Percentiles rank a stretch among this genome's conserved stretches.
phyloP scores from a whole-genome alignment of 495 filamentous ascomycete species.

The Talaromyces adpressus region DNA sequence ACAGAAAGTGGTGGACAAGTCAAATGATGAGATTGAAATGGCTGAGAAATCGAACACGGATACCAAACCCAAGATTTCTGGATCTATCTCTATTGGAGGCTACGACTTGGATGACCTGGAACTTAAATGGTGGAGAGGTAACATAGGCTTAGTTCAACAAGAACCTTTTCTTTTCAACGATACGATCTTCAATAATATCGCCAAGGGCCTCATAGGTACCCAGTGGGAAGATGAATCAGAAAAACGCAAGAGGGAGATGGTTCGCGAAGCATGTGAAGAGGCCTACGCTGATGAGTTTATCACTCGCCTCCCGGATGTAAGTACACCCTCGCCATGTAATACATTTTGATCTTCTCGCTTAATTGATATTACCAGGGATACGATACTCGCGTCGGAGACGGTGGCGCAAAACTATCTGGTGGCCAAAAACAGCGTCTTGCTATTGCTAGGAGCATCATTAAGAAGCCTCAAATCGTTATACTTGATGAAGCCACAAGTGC shows the following conservation, averaged over 20 bases:
- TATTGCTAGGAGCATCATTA: constrained; percentile 73
- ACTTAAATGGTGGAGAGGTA: constrained; percentile 71
- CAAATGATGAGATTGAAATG: not conserved
- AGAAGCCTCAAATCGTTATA: constrained; percentile 73
- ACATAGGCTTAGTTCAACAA: constrained; percentile 67
- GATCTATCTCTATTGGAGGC: constrained; percentile 66
- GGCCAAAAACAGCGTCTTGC: constrained; percentile 90
- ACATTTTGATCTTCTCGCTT: not conserved
- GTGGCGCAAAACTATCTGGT: constrained; percentile 76
- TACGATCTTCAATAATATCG: constrained; percentile 67
- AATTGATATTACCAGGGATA: constrained; percentile 36
- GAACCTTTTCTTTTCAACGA: constrained; percentile 56
- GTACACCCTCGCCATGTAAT: not conserved
- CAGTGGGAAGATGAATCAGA: constrained; percentile 46
- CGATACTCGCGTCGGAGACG: constrained; percentile 77
- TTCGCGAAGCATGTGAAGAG: constrained; percentile 43
- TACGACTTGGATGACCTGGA: constrained; percentile 65
- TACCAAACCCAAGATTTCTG: constrained; percentile 52
- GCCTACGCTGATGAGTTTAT: constrained; percentile 39
- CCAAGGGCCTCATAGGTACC: constrained; percentile 65
- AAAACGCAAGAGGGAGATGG: constrained; percentile 35
- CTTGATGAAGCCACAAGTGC: constrained; percentile 53
- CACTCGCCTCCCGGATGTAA: constrained; percentile 40
- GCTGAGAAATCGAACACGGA: constrained; percentile 12
- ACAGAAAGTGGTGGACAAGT: too few relatives aligned